Evolutionary conservation across 805 yeast species (phyloP), one percentile per base, ranked within the genome.

Genomic region (Suhomyces sp.): DNA sequence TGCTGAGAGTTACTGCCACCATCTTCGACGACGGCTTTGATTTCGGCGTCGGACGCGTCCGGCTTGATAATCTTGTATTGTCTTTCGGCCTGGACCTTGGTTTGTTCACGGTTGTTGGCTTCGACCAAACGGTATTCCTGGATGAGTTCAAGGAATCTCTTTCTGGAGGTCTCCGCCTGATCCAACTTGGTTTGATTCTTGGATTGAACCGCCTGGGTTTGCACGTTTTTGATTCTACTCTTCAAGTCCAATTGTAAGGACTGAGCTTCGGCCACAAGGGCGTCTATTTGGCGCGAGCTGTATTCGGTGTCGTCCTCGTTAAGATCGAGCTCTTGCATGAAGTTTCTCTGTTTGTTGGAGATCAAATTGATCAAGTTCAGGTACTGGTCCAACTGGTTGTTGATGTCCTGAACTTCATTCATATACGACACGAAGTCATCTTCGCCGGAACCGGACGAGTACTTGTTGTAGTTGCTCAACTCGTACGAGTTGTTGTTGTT

Each of bases 21-120:
- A 53, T 88, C 95, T 49, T 83, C 90, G 39, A 90, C 81, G 32
- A 90, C 95, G 35, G 82, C 86, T 46, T 77, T 79, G 42, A 91
- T 85, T 67, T 91, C 95, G 33, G 73, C 84, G 18, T 83, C 84
- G 13, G 91, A 74, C 4, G 95, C 93, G 42, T 81, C 83, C 6
- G 95, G 95, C 53, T 81, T 83, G 44, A 87, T 93, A 53, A 93
- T 86, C 56, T 79, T 81, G 69, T 83, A 90, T 72, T 91, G 98
- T 61, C 96, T 81, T 53, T 83, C 90, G 32, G 96, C 96, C 56
- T 86, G 95, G 43, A 79, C 78, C 58, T 83, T 81, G 60, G 86
- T 87, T 51, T 83, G 79, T 58, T 83, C 88, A 48, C 88, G 77
- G 70, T 86, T 88, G 52, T 83, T 78, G 43, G 87, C 88, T 64